Base-by-base conservation (phyloP, 768 basidiomycete genomes). In the Hygrophoropsis aurantiaca region DNA sequence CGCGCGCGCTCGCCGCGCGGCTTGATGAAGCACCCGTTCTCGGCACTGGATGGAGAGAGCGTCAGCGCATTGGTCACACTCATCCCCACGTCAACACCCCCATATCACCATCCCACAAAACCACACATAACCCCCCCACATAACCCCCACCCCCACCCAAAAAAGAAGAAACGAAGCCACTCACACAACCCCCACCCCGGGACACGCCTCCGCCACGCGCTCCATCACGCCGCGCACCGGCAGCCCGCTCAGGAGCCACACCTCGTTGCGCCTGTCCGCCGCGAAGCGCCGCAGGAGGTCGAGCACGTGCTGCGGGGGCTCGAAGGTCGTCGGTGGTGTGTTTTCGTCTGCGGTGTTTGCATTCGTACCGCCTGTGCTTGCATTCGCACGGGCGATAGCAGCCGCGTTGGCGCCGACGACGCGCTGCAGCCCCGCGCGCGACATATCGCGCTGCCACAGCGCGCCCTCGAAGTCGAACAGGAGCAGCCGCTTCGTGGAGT, bases 11-110 rank as follows among this genome's bases (percentile, higher is more conserved):
- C 47, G 18, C 46, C 53, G 27, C 69, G 73, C 3, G 83, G 78
- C 68, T 82, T 87, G 58, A 92, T 78, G 61, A 82, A 93, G 61
- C 91, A 93, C 2, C 91, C 91, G 50, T 94, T 91, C 71, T 94
- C 92, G 0, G 90, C 89, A 1, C 85, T 87, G 45, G n/a, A n/a
- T n/a, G n/a, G n/a, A n/a, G 19, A 19, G 10, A n/a, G n/a, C n/a
- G n/a, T n/a, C n/a, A n/a, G 11, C 32, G n/a, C 32, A n/a, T 10
- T 34, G 32, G 10, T 34, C 10, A 34, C 16, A 34, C 32, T 16
- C 32, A n/a, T 34, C 16, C 32, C 32, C 10, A 10, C 32, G 32
- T 10, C 16, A 10, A 34, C 16, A 10, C 32, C 32, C 10, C 10
- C 10, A n/a, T 34, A n/a, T n/a, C n/a, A n/a, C n/a, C n/a, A n/a